A percentile compares a stretch with the other conserved stretches of the same genome.
phyloP scores from a whole-genome alignment of 768 basidiomycete genomes.

The Lyophyllum decastes region DNA sequence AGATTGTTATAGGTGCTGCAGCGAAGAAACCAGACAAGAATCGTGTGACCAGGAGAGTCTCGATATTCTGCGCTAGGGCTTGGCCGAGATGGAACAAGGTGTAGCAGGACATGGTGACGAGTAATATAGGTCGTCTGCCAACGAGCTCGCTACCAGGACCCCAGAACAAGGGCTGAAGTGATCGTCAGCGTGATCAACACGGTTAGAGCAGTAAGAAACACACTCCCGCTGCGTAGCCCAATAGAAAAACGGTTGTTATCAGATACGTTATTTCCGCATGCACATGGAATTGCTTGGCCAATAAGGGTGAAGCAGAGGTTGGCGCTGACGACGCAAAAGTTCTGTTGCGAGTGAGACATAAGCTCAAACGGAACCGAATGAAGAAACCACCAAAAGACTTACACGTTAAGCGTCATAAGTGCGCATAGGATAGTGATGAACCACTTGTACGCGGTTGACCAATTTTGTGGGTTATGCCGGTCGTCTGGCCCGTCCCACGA shows the following conservation, averaged over 20 bases:
- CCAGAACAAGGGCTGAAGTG: conserved; percentile 50
- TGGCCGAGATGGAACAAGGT: conserved; percentile 60
- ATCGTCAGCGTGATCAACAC: too few relatives aligned
- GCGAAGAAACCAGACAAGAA: conserved; percentile 68
- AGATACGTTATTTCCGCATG: conserved; percentile 47
- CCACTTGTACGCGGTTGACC: conserved; percentile 47
- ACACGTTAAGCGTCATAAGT: conserved; percentile 59
- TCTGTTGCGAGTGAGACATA: conserved; percentile 24
- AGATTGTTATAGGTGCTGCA: conserved; percentile 57
- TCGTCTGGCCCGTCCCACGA: conserved; percentile 59
- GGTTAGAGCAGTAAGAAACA: conserved; percentile 18
- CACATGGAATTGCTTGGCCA: conserved; percentile 41
- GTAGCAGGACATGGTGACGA: conserved; percentile 51
- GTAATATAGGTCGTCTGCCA: conserved; percentile 54
- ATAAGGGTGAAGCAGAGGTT: conserved; percentile 33
- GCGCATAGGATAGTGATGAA: conserved; percentile 43
- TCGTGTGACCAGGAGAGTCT: conserved; percentile 58
- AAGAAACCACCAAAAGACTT: conserved; percentile 21
- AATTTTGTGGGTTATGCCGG: conserved; percentile 58
- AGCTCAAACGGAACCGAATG: neutral
- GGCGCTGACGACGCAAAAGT: conserved; percentile 66
- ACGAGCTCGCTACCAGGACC: conserved; percentile 63
- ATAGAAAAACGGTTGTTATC: conserved; percentile 49
- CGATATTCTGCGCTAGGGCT: conserved; percentile 59
- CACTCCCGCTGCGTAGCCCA: conserved; percentile 53